Percentiles rank a stretch among this genome's conserved stretches.
These are phyloP conservation scores for Malassezia dermatis DNA, from an alignment of 1,284 basidiomycete species.

Conservation along the genomic window DNA sequence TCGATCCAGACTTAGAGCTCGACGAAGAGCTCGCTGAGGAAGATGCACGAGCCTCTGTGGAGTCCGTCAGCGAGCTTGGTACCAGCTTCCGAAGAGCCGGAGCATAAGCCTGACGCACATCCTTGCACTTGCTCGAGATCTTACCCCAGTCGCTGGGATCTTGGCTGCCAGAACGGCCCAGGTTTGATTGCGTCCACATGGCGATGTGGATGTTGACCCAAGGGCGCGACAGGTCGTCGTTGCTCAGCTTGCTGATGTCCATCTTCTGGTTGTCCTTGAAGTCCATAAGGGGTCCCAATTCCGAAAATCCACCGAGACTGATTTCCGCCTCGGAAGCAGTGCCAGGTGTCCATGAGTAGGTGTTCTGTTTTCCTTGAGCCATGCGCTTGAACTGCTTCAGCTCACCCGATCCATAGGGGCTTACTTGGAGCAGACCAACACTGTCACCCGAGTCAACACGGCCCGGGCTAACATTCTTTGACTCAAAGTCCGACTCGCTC, in stretches of 20 bases:
- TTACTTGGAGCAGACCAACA: slow-evolving; percentile 40
- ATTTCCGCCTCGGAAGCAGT: slow-evolving; percentile 5
- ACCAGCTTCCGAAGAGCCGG: not conserved
- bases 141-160: slow-evolving; percentile 34
- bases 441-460: slow-evolving; percentile 35
- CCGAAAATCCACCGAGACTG: slow-evolving; percentile 17
- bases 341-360: slow-evolving; percentile 24
- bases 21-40: not conserved
- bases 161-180: slow-evolving; percentile 28
- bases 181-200: slow-evolving; percentile 41
- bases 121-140: slow-evolving; percentile 18
- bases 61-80: not conserved
- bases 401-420: slow-evolving; percentile 27
- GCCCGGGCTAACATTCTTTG: slow-evolving; percentile 20
- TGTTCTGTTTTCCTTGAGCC: slow-evolving; percentile 21
- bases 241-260: slow-evolving; percentile 17
- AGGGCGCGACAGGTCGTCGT: slow-evolving; percentile 32
- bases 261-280: slow-evolving; percentile 29
- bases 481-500: slow-evolving; percentile 39
- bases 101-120: slow-evolving; percentile 13
- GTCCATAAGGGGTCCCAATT: slow-evolving; percentile 27
- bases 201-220: slow-evolving; percentile 46
- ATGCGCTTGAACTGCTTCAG: slow-evolving; percentile 29
- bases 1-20: not conserved
- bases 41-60: not conserved